Conservation (phyloP, 768 basidiomycete genomes). For the Sporobolomyces pararoseus region DNA sequence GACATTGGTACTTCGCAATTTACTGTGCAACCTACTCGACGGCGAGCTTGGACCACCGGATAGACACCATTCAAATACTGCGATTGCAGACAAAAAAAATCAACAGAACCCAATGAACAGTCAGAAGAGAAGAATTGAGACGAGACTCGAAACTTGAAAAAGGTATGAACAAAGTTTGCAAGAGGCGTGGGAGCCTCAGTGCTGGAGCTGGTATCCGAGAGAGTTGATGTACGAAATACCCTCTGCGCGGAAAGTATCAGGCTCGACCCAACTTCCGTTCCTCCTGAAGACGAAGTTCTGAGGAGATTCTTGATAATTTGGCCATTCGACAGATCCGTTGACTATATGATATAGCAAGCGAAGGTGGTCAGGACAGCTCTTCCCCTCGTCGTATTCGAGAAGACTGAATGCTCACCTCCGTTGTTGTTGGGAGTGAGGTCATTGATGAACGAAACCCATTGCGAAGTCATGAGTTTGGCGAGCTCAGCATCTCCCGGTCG, state of each 20-base stretch:
- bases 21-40: too few relatives aligned
- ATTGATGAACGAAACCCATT: conserved; percentile 38
- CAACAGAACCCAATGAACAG: too few relatives aligned
- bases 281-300: conserved; percentile 25
- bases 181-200: too few relatives aligned
- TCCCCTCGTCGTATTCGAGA: too few relatives aligned
- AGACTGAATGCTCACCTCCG: conserved; percentile 6
- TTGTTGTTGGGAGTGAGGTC: conserved; percentile 34
- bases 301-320: conserved; percentile 19
- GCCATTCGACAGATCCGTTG: conserved; percentile 22
- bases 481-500: conserved; percentile 34
- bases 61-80: too few relatives aligned
- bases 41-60: too few relatives aligned
- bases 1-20: too few relatives aligned
- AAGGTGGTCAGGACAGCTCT: too few relatives aligned
- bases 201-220: background rate
- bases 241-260: conserved; percentile 18
- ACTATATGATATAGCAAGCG: conserved; percentile 5
- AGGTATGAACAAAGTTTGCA: too few relatives aligned
- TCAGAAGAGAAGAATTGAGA: too few relatives aligned
- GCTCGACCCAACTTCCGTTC: conserved; percentile 15
- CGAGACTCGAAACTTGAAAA: too few relatives aligned
- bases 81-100: too few relatives aligned
- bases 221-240: conserved; percentile 9
- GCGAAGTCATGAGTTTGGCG: conserved; percentile 26